A percentile compares a stretch with the other conserved stretches of the same genome.
Conservation (phyloP, 2,329 filamentous ascomycete genomes). For the Talaromyces sp. region DNA sequence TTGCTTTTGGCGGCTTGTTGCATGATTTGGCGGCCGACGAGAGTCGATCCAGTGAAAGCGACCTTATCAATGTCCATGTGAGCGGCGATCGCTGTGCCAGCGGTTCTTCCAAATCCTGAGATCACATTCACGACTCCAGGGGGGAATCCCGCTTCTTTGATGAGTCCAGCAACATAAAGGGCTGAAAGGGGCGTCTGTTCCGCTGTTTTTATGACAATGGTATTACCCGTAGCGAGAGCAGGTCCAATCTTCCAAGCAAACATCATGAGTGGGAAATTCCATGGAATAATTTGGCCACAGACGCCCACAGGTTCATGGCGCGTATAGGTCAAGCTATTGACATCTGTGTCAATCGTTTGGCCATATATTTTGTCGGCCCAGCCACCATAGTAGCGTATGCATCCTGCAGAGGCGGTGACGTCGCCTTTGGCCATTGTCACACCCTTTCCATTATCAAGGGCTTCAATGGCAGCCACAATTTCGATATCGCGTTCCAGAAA, state of each 20-base stretch:
- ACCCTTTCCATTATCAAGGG: constrained; percentile 55
- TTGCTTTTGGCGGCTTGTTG: too few relatives aligned
- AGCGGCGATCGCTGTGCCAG: too few relatives aligned
- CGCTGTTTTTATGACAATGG: constrained; percentile 60
- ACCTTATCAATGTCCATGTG: too few relatives aligned
- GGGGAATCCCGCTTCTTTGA: too few relatives aligned
- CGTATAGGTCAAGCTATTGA: constrained; percentile 80
- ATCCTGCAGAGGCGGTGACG: constrained; percentile 61
- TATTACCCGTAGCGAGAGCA: constrained; percentile 58
- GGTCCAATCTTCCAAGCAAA: constrained; percentile 80
- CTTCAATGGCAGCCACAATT: constrained; percentile 81
- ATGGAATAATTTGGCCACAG: constrained; percentile 84
- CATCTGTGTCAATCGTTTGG: constrained; percentile 74
- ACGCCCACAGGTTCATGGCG: constrained; percentile 72
- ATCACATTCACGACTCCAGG: too few relatives aligned
- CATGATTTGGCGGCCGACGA: too few relatives aligned
- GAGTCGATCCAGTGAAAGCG: too few relatives aligned
- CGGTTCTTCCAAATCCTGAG: too few relatives aligned
- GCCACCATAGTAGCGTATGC: constrained; percentile 80
- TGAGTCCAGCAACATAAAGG: too few relatives aligned
- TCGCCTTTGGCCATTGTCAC: constrained; percentile 62
- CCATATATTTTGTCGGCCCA: constrained; percentile 85
- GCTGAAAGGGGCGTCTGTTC: constrained; percentile 64
- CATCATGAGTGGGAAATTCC: constrained; percentile 87
- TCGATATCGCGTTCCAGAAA: too few relatives aligned